Evolutionary conservation across 345 rosid genomes (phyloP).

Genomic region (Rhodamnia rubescens): DNA sequence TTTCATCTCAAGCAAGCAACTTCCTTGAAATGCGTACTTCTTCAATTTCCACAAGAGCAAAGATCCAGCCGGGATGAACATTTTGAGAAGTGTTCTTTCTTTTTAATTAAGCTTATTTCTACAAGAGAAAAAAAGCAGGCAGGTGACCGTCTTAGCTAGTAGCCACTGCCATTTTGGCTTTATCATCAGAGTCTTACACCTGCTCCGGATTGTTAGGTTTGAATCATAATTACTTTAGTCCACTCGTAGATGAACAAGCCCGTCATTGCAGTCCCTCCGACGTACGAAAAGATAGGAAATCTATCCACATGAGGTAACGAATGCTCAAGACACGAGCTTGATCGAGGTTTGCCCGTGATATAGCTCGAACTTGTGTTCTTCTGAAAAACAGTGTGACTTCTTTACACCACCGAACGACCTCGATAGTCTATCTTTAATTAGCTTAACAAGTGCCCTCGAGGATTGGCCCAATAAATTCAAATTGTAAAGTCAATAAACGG

Average conservation of each 20-base stretch:
- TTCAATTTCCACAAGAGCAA: background rate
- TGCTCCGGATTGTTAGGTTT: fast-evolving
- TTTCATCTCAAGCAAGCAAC: background rate
- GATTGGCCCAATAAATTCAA: background rate
- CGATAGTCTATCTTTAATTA: background rate
- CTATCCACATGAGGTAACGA: background rate
- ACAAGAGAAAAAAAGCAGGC: background rate
- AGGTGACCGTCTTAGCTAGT: background rate
- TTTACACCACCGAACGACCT: background rate
- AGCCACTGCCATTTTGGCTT: too few relatives aligned
- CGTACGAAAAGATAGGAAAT: background rate
- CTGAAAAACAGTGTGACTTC: background rate
- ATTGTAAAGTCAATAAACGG: background rate
- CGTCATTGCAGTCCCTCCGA: fast-evolving
- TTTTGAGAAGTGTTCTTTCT: background rate
- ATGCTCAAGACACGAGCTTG: background rate
- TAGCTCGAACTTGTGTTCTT: background rate
- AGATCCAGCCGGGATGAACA: background rate
- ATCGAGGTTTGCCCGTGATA: background rate
- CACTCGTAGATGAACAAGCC: background rate
- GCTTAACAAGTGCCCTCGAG: background rate
- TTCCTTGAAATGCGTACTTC: background rate
- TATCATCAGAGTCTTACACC: background rate
- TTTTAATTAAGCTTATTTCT: too few relatives aligned
- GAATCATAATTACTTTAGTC: background rate